Percentiles rank a stretch among this genome's conserved stretches.
phyloP scores from a whole-genome alignment of 192 early-diverging fungal genomes.

The Backusella sp. region DNA sequence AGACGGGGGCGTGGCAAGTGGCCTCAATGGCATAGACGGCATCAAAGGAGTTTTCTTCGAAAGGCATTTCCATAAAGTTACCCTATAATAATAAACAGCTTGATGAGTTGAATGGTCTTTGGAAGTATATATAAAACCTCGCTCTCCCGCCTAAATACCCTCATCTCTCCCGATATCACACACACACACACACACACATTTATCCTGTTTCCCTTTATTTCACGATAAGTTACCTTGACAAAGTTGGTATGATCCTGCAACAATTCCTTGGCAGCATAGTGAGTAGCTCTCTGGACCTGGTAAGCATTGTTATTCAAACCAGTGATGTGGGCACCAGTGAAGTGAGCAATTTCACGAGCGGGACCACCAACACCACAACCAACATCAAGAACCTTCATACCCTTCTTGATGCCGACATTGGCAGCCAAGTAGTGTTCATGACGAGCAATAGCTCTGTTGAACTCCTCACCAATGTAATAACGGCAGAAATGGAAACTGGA shows the following conservation, averaged over 20 bases:
- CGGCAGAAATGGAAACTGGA: slow-evolving; percentile 91
- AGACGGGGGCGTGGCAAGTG: slow-evolving; percentile 81
- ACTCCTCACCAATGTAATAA: slow-evolving; percentile 72
- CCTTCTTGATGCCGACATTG: slow-evolving; percentile 65
- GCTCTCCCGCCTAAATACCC: not conserved
- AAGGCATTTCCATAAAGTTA: slow-evolving; percentile 90
- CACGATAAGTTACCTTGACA: slow-evolving; percentile 39
- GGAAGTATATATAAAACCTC: not conserved
- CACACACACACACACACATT: not conserved
- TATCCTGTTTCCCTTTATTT: not conserved
- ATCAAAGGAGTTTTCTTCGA: slow-evolving; percentile 77
- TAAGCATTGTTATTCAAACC: slow-evolving; percentile 98
- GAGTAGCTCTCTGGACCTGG: slow-evolving; percentile 78
- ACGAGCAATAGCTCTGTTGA: slow-evolving; percentile 79
- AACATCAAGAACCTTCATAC: slow-evolving; percentile 82
- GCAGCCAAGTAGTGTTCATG: slow-evolving; percentile 90
- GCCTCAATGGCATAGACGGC: slow-evolving; percentile 97
- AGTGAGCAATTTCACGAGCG: slow-evolving; percentile 87
- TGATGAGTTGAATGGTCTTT: not conserved
- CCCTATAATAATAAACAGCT: slow-evolving; percentile 49
- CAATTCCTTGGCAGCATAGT: slow-evolving; percentile 68
- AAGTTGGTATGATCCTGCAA: slow-evolving; percentile 54
- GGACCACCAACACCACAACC: slow-evolving; percentile 97
- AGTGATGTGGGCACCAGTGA: slow-evolving; percentile 85
- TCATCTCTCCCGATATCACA: not conserved